Evolutionary conservation across 78 protist genomes (phyloP).

Genomic region (Dictyostelium firmibasis): DNA sequence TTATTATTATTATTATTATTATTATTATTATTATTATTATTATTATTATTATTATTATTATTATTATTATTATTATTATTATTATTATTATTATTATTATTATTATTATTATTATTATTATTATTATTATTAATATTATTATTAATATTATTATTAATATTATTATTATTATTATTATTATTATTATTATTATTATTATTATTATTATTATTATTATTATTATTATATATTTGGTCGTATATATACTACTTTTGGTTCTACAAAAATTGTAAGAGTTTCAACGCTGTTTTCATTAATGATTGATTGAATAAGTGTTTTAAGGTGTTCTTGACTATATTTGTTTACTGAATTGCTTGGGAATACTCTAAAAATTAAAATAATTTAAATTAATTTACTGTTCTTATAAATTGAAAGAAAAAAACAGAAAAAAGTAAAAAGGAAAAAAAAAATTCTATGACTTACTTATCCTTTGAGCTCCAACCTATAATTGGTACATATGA

Average conservation of each 20-base stretch:
- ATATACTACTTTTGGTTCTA: constrained; percentile 40
- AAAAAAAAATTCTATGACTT: not conserved
- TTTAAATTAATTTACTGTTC: not conserved
- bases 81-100: not conserved
- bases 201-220: not conserved
- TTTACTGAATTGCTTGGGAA: constrained; percentile 11
- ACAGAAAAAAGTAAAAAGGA: not conserved
- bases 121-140: not conserved
- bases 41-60: not conserved
- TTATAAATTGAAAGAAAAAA: not conserved
- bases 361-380: not conserved
- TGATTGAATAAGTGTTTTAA: not conserved
- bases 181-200: not conserved
- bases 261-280: constrained; percentile 39
- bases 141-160: not conserved
- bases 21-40: constrained; percentile 4
- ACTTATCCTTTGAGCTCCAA: constrained; percentile 41
- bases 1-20: constrained; percentile 7
- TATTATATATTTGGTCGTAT: not conserved
- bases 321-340: constrained; percentile 28
- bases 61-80: not conserved
- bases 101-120: not conserved
- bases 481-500: constrained; percentile 52
- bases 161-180: not conserved
- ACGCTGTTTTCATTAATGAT: not conserved